These are phyloP conservation scores for Hamamelis virginiana DNA, from an alignment of 164 flowering plant genomes.

Conservation along the genomic window DNA sequence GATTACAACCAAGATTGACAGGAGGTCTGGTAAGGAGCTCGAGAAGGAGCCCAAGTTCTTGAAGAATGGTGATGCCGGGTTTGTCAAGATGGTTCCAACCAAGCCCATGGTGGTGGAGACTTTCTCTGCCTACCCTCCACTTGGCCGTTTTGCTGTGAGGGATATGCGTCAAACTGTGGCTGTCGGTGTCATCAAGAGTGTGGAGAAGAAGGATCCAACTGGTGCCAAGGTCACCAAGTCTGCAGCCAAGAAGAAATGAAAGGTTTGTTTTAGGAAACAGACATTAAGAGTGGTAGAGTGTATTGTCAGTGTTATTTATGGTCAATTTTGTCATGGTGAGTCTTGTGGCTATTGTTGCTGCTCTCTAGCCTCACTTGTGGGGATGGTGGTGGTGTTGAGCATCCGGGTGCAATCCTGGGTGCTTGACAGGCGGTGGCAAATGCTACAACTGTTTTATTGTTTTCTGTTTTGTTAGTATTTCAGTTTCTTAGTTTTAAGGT, in stretches of 20 bases:
- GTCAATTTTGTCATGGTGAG: constrained; percentile 1
- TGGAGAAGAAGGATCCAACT: constrained; percentile 18
- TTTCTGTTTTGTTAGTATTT: neutral
- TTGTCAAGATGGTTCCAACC: constrained; percentile 34
- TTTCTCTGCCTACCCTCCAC: constrained; percentile 30
- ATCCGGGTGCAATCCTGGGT: neutral
- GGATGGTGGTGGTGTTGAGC: constrained; percentile 17
- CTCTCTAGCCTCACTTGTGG: constrained; percentile 16
- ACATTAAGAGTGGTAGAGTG: neutral
- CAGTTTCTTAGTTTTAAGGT: neutral
- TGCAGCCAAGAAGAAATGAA: constrained; percentile 26
- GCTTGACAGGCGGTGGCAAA: constrained; percentile 18
- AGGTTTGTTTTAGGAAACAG: neutral
- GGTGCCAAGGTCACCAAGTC: constrained; percentile 29
- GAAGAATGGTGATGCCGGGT: constrained; percentile 35
- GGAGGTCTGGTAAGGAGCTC: constrained; percentile 29
- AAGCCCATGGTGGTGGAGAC: constrained; percentile 39
- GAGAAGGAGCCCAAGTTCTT: constrained; percentile 36
- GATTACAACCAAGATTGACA: constrained; percentile 29
- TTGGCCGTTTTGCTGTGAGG: constrained; percentile 32
- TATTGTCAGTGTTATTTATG: neutral
- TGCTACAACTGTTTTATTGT: neutral
- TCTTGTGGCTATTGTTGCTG: constrained; percentile 1
- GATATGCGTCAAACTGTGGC: constrained; percentile 31
- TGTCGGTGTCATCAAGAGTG: constrained; percentile 26